Evolutionary conservation across 2,329 filamentous ascomycete species (phyloP).

Genomic region (Ophiobolus disseminans): DNA sequence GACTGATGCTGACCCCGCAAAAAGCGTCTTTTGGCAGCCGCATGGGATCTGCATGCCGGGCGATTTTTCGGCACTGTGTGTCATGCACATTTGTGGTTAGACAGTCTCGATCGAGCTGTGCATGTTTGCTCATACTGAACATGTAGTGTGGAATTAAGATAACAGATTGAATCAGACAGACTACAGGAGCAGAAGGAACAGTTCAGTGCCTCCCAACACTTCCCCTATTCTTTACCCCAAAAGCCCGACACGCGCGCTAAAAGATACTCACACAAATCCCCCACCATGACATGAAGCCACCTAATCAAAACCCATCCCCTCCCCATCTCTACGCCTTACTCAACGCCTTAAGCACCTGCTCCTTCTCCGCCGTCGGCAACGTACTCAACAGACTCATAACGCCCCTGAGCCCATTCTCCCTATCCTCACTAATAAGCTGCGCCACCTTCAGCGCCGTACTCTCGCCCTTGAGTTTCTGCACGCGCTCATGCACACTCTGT

Average conservation of each 20-base stretch:
- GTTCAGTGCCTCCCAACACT: constrained; percentile 25
- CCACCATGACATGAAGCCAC: neutral
- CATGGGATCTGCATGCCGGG: too few relatives aligned
- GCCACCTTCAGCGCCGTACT: constrained; percentile 74
- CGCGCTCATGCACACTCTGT: constrained; percentile 80
- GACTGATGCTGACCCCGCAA: too few relatives aligned
- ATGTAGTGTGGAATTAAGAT: too few relatives aligned
- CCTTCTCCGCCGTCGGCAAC: constrained; percentile 86
- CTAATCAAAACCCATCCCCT: neutral
- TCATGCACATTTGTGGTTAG: too few relatives aligned
- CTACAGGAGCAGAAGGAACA: neutral
- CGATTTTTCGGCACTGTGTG: too few relatives aligned
- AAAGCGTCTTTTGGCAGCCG: too few relatives aligned
- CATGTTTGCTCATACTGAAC: too few relatives aligned
- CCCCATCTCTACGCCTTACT: constrained; percentile 51
- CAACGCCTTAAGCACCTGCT: constrained; percentile 73
- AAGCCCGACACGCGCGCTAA: constrained; percentile 8
- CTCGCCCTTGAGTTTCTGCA: constrained; percentile 83
- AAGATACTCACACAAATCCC: neutral
- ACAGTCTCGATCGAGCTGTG: too few relatives aligned
- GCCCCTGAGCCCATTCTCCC: constrained; percentile 78
- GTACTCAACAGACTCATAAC: constrained; percentile 85
- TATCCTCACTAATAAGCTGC: constrained; percentile 69
- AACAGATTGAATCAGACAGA: too few relatives aligned
- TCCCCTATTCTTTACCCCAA: constrained; percentile 9